Evolutionary conservation across 2,329 filamentous ascomycete species (phyloP).

Genomic region (Bipolaris cookei): DNA sequence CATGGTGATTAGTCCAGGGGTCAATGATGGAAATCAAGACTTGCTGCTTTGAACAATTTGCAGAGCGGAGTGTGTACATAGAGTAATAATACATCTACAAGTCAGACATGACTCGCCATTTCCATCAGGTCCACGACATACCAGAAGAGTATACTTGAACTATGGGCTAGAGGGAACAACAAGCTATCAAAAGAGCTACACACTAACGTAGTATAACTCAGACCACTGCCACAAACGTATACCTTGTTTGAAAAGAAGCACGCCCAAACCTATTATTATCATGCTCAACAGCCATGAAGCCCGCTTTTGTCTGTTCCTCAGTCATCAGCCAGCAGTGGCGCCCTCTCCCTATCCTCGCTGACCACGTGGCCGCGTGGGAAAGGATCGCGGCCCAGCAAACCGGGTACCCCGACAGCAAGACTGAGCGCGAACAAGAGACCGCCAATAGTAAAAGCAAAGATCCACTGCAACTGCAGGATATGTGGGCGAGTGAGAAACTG

Average conservation of each 20-base stretch:
- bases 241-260: not conserved
- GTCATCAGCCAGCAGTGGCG: constrained; percentile 57
- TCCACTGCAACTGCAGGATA: constrained; percentile 84
- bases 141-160: not conserved
- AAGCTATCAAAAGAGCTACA: no score
- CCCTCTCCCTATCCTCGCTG: constrained; percentile 59
- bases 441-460: constrained; percentile 88
- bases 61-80: not conserved
- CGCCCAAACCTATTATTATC: no score
- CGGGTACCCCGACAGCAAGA: constrained; percentile 68
- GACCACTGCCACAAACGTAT: not conserved
- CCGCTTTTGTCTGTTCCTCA: not conserved
- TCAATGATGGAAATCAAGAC: constrained; percentile 41
- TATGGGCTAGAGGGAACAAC: no score
- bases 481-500: constrained; percentile 77
- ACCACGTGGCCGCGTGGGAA: constrained; percentile 57
- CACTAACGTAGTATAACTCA: no score
- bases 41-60: constrained; percentile 29
- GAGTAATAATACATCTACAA: constrained; percentile 1
- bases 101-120: not conserved
- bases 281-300: not conserved
- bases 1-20: constrained; percentile 38
- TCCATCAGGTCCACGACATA: not conserved
- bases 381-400: constrained; percentile 64
- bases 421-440: constrained; percentile 73